phyloP scores from a whole-genome alignment of 805 yeast genomes.

The Danielozyma ontarioensis region DNA sequence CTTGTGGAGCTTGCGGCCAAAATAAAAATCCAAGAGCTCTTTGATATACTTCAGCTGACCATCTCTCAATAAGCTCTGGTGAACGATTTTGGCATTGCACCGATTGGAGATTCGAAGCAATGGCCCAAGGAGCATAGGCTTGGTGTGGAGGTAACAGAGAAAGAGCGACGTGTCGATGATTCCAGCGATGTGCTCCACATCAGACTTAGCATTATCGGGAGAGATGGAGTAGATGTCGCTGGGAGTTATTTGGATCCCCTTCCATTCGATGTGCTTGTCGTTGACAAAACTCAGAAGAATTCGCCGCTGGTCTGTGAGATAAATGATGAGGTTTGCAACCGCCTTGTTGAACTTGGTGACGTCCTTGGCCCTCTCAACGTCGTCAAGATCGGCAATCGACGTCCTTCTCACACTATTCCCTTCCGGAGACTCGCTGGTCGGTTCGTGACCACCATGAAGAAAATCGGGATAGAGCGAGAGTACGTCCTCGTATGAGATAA shows the following conservation, averaged over 20 bases:
- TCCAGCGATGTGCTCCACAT: slow-evolving; percentile 28
- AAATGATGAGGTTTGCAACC: slow-evolving; percentile 40
- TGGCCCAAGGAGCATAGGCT: slow-evolving; percentile 75
- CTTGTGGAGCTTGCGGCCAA: slow-evolving; percentile 53
- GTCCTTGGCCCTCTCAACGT: slow-evolving; percentile 8
- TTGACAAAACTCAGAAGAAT: slow-evolving; percentile 37
- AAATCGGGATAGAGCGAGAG: slow-evolving; percentile 35
- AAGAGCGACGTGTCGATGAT: slow-evolving; percentile 77
- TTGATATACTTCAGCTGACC: slow-evolving; percentile 40
- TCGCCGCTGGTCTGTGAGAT: slow-evolving; percentile 49
- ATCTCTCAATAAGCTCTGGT: slow-evolving; percentile 39
- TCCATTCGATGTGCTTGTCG: slow-evolving; percentile 38
- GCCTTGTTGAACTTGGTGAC: slow-evolving; percentile 27
- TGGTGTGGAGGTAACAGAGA: slow-evolving; percentile 62
- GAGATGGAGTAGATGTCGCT: slow-evolving; percentile 37
- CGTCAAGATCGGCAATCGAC: neutral
- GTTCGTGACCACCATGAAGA: slow-evolving; percentile 18
- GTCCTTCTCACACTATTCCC: neutral
- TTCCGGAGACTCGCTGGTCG: neutral
- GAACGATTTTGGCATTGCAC: slow-evolving; percentile 65
- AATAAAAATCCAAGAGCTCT: slow-evolving; percentile 77
- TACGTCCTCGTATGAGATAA: slow-evolving; percentile 29
- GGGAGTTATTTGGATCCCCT: slow-evolving; percentile 38
- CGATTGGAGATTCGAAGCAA: slow-evolving; percentile 68
- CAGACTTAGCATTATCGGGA: slow-evolving; percentile 13